phyloP scores from a whole-genome alignment of 371 early-diverging fungal genomes.

The Amoeboradix gromovi region DNA sequence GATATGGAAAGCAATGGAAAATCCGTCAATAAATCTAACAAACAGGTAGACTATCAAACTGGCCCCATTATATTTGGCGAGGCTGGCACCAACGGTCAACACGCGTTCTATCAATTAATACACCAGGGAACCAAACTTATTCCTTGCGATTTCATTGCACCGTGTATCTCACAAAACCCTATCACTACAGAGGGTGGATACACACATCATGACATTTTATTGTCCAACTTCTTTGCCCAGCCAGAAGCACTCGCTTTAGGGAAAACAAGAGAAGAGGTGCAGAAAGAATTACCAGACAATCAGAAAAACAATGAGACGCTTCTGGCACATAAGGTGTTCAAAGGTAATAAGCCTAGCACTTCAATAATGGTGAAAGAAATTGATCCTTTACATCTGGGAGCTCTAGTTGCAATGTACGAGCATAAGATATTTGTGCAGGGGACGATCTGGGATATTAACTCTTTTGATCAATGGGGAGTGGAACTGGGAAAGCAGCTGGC shows the following conservation, averaged over 20 bases:
- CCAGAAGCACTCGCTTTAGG: slow-evolving; percentile 91
- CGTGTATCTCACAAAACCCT: slow-evolving; percentile 61
- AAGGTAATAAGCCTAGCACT: slow-evolving; percentile 90
- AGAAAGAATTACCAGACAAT: slow-evolving; percentile 25
- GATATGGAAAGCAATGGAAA: slow-evolving; percentile 99
- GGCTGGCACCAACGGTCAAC: slow-evolving; percentile 96
- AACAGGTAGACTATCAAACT: slow-evolving; percentile 31
- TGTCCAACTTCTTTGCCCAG: slow-evolving; percentile 97
- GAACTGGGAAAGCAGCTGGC: slow-evolving; percentile 96
- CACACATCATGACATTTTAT: slow-evolving; percentile 68
- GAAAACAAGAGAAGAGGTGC: slow-evolving; percentile 42
- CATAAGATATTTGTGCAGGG: slow-evolving; percentile 99
- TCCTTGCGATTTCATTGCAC: slow-evolving; percentile 84
- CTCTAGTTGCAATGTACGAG: slow-evolving; percentile 86
- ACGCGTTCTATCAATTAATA: slow-evolving; percentile 96
- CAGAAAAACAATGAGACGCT: slow-evolving; percentile 25
- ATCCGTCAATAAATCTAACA: slow-evolving; percentile 50
- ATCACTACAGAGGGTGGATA: slow-evolving; percentile 16
- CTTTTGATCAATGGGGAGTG: slow-evolving; percentile 93
- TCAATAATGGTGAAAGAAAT: slow-evolving; percentile 57
- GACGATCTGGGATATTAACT: slow-evolving; percentile 87
- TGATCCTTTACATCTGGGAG: slow-evolving; percentile 74
- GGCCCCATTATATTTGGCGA: slow-evolving; percentile 98
- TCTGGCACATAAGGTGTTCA: slow-evolving; percentile 68
- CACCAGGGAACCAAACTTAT: slow-evolving; percentile 94